Conservation (phyloP, 1,284 basidiomycete genomes). For the Puccinia triticina region DNA sequence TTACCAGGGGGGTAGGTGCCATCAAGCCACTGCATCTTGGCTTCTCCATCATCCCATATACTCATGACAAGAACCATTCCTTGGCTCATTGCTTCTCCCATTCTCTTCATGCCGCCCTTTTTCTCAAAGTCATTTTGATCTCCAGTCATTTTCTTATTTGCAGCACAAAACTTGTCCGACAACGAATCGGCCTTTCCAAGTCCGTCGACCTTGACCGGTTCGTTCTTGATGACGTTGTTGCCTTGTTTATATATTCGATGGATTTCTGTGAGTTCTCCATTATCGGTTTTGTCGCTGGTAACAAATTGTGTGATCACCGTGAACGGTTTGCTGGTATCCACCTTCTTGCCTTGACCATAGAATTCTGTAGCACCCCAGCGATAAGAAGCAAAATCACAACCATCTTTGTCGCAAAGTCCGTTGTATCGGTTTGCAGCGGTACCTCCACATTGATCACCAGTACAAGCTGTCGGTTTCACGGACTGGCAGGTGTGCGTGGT, state of each 20-base stretch:
- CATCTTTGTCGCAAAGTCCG: conserved; percentile 30
- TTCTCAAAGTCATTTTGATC: background rate
- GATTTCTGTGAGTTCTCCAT: conserved; percentile 11
- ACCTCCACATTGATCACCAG: conserved; percentile 12
- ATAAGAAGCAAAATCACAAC: conserved; percentile 38
- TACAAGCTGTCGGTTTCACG: background rate
- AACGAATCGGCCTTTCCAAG: background rate
- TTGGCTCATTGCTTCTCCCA: conserved; percentile 18
- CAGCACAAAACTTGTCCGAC: conserved; percentile 9
- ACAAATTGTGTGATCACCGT: conserved; percentile 35
- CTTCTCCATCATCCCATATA: conserved; percentile 30
- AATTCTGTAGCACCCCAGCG: conserved; percentile 27
- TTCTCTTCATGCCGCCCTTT: conserved; percentile 5
- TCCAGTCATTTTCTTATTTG: background rate
- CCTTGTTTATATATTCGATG: conserved; percentile 17
- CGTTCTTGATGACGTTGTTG: conserved; percentile 4
- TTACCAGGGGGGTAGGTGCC: background rate
- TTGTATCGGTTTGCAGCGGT: background rate
- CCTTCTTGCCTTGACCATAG: conserved; percentile 25
- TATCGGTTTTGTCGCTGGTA: background rate
- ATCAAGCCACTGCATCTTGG: conserved; percentile 38
- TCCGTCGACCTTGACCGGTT: background rate
- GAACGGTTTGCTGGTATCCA: conserved; percentile 23
- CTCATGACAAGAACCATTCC: conserved; percentile 39
- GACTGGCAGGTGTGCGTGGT: conserved; percentile 13